Conservation (phyloP, 2,329 filamentous ascomycete genomes). For the Cytospora chrysosperma region DNA sequence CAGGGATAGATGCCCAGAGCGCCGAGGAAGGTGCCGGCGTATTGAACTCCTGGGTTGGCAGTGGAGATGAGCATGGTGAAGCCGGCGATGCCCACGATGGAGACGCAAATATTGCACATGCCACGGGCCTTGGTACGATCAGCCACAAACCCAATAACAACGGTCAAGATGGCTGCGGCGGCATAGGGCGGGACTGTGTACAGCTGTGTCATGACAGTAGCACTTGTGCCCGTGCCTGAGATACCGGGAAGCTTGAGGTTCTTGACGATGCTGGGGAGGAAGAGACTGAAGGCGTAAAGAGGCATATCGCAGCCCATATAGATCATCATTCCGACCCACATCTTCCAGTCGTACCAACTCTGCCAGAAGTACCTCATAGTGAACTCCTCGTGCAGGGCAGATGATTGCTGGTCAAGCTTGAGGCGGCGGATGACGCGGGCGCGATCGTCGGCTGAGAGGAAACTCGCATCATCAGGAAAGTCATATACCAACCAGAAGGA, state of each 20-base stretch:
- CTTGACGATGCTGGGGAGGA: slow-evolving; percentile 58
- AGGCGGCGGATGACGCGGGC: slow-evolving; percentile 67
- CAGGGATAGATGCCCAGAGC: slow-evolving; percentile 87
- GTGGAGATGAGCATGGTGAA: slow-evolving; percentile 77
- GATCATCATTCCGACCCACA: slow-evolving; percentile 49
- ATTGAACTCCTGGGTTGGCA: slow-evolving; percentile 65
- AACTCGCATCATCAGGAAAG: slow-evolving; percentile 71
- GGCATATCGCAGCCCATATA: slow-evolving; percentile 49
- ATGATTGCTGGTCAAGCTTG: slow-evolving; percentile 65
- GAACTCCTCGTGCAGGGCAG: slow-evolving; percentile 68
- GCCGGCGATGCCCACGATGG: slow-evolving; percentile 69
- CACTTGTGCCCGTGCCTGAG: slow-evolving; percentile 28
- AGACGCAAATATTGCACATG: slow-evolving; percentile 73
- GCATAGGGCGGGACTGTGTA: slow-evolving; percentile 76
- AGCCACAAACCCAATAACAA: slow-evolving; percentile 70
- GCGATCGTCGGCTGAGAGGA: slow-evolving; percentile 66
- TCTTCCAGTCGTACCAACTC: slow-evolving; percentile 77
- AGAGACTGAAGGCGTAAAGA: slow-evolving; percentile 52
- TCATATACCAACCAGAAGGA: slow-evolving; percentile 76
- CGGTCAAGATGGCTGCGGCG: slow-evolving; percentile 66
- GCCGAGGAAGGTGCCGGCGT: slow-evolving; percentile 80
- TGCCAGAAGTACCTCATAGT: slow-evolving; percentile 68
- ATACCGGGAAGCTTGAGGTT: slow-evolving; percentile 40
- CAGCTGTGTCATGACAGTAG: slow-evolving; percentile 55
- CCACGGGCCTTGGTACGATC: slow-evolving; percentile 73